Evolutionary conservation across 352 stramenopile genomes (phyloP), one percentile per base, ranked within the genome.

Genomic region (Phytophthora hybrid): DNA sequence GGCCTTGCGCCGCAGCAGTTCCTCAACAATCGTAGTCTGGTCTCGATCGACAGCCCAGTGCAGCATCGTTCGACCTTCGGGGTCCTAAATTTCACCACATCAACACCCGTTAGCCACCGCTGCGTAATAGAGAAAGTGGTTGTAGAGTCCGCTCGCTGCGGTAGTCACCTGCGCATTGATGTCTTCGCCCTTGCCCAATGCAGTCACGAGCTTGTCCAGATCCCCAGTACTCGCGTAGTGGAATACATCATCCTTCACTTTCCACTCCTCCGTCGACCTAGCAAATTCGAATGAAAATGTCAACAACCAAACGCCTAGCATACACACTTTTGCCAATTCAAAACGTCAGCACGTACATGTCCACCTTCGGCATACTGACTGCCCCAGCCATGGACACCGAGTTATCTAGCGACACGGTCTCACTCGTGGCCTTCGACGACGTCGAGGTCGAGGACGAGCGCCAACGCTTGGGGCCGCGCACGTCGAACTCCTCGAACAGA

Each of bases 1-100:
- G 18, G 88, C 88, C 11, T 84, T 73, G 47, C 82, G 77, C 29
- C 78, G 58, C 13, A 94, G 73, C 49, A 94, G 71, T 32, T 89
- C 67, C 66, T 89, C 66, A 7, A 87, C 82, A 1, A 93, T 56
- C 4, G 79, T 74, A 7, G 55, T 76, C 46, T 94, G 85, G 44
- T 84, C 81, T 39, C 88, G 80, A 56, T 94, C 88, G 10, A 94
- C 88, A 21, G 88, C 88, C 88, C 88, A 94, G 59, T 94, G 88
- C 49, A 94, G 69, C 88, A 94, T 94, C 13, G 88, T 94, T 69
- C 88, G 85, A 2, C 85, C 88, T 75, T 93, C 84, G 16, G 84
- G 80, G 49, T 94, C 88, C 85, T 92, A 69, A 52, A 31, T 26
- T 63, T 16, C 19, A 56, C n/a, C 23, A 53, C 18, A 58, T 57